Base-by-base conservation (phyloP, 306 rosid species). In the Hippophae gyantsensis region DNA sequence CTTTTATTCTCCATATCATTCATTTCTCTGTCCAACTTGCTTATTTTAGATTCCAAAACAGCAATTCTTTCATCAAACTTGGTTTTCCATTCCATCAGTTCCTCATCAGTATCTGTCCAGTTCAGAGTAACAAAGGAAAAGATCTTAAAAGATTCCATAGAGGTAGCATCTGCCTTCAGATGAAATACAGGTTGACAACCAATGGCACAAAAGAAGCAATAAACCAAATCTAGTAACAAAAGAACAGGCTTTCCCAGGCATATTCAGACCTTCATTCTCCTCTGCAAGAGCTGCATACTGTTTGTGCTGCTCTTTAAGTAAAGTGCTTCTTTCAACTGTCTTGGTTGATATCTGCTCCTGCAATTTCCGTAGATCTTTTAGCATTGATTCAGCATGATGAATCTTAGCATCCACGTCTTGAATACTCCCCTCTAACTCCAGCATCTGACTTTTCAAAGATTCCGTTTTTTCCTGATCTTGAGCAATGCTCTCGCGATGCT, bases 401-500 rank as follows among this genome's bases (percentile, higher is more conserved):
- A 90, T 79, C 78, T 78, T 81, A 56, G 69, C 41, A 61, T 85
- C 84, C 67, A 87, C 42, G 61, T 81, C 78, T 69, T 70, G 69
- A 56, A 87, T 76, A 74, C 74, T 81, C 57, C 68, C 83, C 59
- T 83, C 96, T 76, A 90, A 72, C 66, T 85, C 87, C 55, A 79
- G 75, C 70, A 87, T 74, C 71, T 85, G 89, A 56, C 57, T 64
- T 71, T 78, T 74, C 56, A 76, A 58, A 44, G 82, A 66, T 69
- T 85, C 83, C 58, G 84, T 76, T 77, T 77, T 83, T 78, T 87
- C 93, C 60, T 85, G 83, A 81, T 83, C 96, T 32, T 87, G 86
- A 69, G 76, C 65, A 64, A 92, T 83, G 83, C 89, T 78, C 80
- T 87, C 95, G 60, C 98, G 90, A 45, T 81, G 92, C 98, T 90